A percentile compares a stretch with the other conserved stretches of the same genome.
These are phyloP conservation scores for Zychaea mexicana DNA, from an alignment of 371 early-diverging fungal species.

Conservation along the genomic window DNA sequence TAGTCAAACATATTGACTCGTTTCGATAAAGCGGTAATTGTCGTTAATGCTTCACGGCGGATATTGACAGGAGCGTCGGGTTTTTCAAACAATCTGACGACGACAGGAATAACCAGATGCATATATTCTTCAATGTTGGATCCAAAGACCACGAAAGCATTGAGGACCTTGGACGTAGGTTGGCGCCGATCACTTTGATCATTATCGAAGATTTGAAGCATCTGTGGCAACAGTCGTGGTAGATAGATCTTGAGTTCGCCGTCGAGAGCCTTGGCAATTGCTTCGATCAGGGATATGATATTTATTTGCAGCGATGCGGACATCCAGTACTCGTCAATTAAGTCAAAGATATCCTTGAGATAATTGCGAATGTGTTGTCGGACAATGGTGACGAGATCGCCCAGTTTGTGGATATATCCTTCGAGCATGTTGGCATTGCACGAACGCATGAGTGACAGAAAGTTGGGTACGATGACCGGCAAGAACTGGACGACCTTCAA, in stretches of 20 bases:
- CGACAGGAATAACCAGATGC: slow-evolving; percentile 89
- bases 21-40: slow-evolving; percentile 80
- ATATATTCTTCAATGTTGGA: slow-evolving; percentile 92
- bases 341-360: slow-evolving; percentile 77
- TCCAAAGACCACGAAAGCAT: slow-evolving; percentile 86
- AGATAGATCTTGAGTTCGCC: slow-evolving; percentile 88
- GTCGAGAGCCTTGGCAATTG: slow-evolving; percentile 85
- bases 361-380: slow-evolving; percentile 89
- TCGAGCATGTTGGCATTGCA: slow-evolving; percentile 83
- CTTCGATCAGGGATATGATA: slow-evolving; percentile 82
- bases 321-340: slow-evolving; percentile 85
- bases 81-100: slow-evolving; percentile 83
- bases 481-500: slow-evolving; percentile 83
- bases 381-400: slow-evolving; percentile 84
- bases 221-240: slow-evolving; percentile 65
- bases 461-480: slow-evolving; percentile 73
- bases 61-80: slow-evolving; percentile 65
- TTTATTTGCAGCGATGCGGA: slow-evolving; percentile 79
- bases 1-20: slow-evolving; percentile 89
- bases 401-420: slow-evolving; percentile 88
- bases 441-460: slow-evolving; percentile 73
- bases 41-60: slow-evolving; percentile 76
- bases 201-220: slow-evolving; percentile 79
- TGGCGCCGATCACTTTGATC: slow-evolving; percentile 75
- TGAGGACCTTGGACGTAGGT: slow-evolving; percentile 79